phyloP scores from a whole-genome alignment of 345 rosid species.

The Stellera chamaejasme region DNA sequence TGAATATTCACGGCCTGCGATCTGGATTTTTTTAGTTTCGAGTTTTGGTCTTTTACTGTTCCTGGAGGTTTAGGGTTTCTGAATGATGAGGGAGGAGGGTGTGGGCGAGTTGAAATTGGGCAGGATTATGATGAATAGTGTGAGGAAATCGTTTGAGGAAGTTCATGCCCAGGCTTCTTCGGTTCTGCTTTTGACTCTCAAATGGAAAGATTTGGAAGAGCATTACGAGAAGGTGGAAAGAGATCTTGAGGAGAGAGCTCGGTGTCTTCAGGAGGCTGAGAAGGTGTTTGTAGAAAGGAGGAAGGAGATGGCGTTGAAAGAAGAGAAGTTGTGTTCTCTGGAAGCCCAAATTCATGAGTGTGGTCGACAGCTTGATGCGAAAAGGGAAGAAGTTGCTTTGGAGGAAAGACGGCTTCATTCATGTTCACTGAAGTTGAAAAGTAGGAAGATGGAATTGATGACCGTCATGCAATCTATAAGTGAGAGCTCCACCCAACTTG shows the following conservation, averaged over 20 bases:
- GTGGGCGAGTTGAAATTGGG: slow-evolving; percentile 3
- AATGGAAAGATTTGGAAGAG: slow-evolving; percentile 24
- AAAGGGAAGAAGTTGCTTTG: slow-evolving; percentile 8
- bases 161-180: slow-evolving; percentile 16
- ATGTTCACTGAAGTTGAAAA: background rate
- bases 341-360: slow-evolving; percentile 7
- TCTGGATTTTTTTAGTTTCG: too few species aligned
- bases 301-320: slow-evolving; percentile 5
- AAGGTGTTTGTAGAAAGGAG: background rate
- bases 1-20: too few species aligned
- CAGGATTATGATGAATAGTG: slow-evolving; percentile 6
- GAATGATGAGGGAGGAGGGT: background rate
- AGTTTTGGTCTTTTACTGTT: too few species aligned
- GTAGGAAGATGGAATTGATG: slow-evolving; percentile 5
- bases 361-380: slow-evolving; percentile 3
- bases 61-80: too few species aligned
- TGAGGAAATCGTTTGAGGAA: slow-evolving; percentile 11
- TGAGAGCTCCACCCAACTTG: background rate
- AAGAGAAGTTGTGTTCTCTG: slow-evolving; percentile 7
- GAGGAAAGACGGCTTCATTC: slow-evolving; percentile 1
- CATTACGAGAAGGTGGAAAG: slow-evolving; percentile 6
- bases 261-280: background rate
- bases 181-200: slow-evolving; percentile 13
- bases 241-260: background rate
- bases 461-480: background rate